Evolutionary conservation across 768 basidiomycete species (phyloP).

Genomic region (Tulasnella sp.): DNA sequence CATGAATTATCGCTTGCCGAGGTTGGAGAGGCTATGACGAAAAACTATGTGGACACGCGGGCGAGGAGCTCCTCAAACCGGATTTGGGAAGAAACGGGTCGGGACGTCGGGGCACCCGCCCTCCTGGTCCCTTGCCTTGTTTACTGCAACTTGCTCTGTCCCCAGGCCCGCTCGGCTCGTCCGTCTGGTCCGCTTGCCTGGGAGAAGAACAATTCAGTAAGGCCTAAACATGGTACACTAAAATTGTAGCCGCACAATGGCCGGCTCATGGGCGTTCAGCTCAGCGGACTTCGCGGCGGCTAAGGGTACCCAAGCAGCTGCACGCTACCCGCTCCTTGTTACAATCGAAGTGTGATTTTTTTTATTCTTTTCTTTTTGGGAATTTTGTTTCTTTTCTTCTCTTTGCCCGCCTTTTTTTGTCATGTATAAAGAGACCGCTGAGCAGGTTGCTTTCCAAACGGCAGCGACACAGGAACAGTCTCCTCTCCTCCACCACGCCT

Average conservation of each 20-base stretch:
- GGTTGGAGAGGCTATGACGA: not conserved
- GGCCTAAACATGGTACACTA: constrained; percentile 3
- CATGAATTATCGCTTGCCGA: not conserved
- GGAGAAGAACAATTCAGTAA: not conserved
- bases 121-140: not conserved
- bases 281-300: not conserved
- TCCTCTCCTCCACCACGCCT: not conserved
- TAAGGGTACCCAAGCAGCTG: not conserved
- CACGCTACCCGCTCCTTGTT: not conserved
- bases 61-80: not conserved
- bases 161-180: not conserved
- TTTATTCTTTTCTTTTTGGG: constrained; percentile 2
- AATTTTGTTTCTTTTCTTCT: not conserved
- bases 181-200: not conserved
- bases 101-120: constrained; percentile 1
- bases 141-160: constrained; percentile 6
- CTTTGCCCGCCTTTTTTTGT: not conserved
- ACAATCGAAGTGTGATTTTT: not conserved
- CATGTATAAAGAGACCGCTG: not conserved
- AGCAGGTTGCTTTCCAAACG: not conserved
- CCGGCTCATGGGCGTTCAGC: constrained; percentile 2
- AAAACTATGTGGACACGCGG: not conserved
- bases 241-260: not conserved
- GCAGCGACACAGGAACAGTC: not conserved
- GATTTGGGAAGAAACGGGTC: constrained; percentile 8